These are phyloP conservation scores for Thecaphora frezii DNA, from an alignment of 1,284 basidiomycete genomes.

Conservation along the genomic window DNA sequence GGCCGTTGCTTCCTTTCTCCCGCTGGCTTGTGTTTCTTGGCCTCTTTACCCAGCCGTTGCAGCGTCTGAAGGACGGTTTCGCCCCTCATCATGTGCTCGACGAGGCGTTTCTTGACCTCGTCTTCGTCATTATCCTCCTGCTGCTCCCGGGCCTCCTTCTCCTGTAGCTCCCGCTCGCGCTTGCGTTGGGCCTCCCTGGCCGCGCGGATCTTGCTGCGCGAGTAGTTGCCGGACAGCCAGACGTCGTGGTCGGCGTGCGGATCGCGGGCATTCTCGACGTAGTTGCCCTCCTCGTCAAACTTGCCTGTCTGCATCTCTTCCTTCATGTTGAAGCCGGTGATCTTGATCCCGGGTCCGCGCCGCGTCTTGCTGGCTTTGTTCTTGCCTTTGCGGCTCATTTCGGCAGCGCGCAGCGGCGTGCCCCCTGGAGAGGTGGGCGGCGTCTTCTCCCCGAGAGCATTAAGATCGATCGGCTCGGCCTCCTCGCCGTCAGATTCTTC, in stretches of 20 bases:
- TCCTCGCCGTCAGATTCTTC: conserved; percentile 25
- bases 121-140: conserved; percentile 70
- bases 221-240: conserved; percentile 87
- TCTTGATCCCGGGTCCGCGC: conserved; percentile 79
- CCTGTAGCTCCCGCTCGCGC: conserved; percentile 64
- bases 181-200: conserved; percentile 67
- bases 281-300: conserved; percentile 87
- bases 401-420: conserved; percentile 8
- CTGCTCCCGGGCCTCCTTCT: conserved; percentile 66
- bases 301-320: conserved; percentile 96
- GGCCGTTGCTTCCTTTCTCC: neutral
- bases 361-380: conserved; percentile 5
- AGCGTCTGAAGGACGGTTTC: conserved; percentile 88
- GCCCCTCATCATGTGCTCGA: conserved; percentile 77
- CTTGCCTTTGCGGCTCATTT: neutral
- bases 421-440: conserved; percentile 37
- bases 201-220: conserved; percentile 78
- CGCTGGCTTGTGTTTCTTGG: conserved; percentile 60
- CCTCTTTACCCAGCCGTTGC: conserved; percentile 72
- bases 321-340: conserved; percentile 98
- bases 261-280: conserved; percentile 78
- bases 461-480: conserved; percentile 22
- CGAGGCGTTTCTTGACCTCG: conserved; percentile 59
- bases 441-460: conserved; percentile 40
- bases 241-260: conserved; percentile 87